Conservation (phyloP, 192 early-diverging fungal species). For the Mortierella claussenii region DNA sequence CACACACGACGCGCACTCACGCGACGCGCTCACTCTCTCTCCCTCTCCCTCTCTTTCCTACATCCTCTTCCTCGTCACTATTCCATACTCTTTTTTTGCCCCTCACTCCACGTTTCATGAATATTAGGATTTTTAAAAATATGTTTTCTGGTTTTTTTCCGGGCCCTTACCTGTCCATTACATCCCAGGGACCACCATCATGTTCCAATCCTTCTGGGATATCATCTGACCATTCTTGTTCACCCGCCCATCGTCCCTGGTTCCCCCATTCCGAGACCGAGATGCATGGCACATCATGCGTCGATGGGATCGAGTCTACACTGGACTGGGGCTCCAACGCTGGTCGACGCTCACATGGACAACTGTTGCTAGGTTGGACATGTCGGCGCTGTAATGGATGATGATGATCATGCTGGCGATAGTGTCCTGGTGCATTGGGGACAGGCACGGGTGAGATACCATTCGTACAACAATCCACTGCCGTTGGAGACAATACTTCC, state of each 20-base stretch:
- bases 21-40: no score
- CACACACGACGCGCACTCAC: no score
- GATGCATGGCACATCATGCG: conserved; percentile 33
- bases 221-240: conserved; percentile 44
- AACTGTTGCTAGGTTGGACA: conserved; percentile 5
- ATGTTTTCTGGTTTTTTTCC: no score
- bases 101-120: no score
- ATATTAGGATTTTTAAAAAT: no score
- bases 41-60: no score
- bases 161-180: conserved; percentile 53
- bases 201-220: conserved; percentile 49
- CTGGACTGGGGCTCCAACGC: conserved; percentile 20
- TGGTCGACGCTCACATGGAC: conserved; percentile 10
- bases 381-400: background rate
- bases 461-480: conserved; percentile 19
- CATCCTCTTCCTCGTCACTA: no score
- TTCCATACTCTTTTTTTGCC: no score
- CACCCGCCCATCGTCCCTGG: conserved; percentile 38
- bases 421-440: background rate
- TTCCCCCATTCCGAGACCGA: conserved; percentile 44
- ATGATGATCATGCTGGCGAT: background rate
- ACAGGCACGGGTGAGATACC: background rate
- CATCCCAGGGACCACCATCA: conserved; percentile 45
- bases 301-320: conserved; percentile 40
- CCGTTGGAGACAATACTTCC: conserved; percentile 17